A percentile compares a stretch with the other conserved stretches of the same genome.
Conservation (phyloP, 768 basidiomycete genomes). For the Xerocomellus intermedius region DNA sequence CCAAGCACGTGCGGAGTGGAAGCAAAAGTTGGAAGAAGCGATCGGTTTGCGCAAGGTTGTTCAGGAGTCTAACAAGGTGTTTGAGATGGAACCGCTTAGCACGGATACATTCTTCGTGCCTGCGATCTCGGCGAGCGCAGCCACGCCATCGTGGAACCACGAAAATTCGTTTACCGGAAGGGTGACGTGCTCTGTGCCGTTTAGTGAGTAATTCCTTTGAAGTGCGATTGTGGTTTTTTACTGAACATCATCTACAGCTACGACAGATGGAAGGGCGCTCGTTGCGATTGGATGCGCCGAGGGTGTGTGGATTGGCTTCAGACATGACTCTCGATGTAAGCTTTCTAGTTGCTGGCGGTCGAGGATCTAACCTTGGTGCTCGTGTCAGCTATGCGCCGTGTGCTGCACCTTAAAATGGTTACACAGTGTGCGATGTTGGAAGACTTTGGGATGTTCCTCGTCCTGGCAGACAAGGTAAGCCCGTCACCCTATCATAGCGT, state of each 20-base stretch:
- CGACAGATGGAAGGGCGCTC: constrained; percentile 78
- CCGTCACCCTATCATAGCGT: neutral
- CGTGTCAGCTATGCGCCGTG: constrained; percentile 78
- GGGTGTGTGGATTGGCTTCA: constrained; percentile 94
- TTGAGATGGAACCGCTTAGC: constrained; percentile 89
- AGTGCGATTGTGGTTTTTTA: neutral
- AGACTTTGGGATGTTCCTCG: constrained; percentile 95
- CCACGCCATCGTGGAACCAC: constrained; percentile 58
- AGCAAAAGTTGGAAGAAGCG: constrained; percentile 85
- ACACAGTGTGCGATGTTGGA: constrained; percentile 96
- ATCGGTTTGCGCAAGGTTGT: constrained; percentile 80
- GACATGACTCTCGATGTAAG: constrained; percentile 81
- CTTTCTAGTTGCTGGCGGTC: neutral
- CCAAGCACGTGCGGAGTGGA: constrained; percentile 81
- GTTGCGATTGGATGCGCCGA: constrained; percentile 94
- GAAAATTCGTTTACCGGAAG: constrained; percentile 75
- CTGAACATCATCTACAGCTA: constrained; percentile 47
- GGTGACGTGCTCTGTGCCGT: constrained; percentile 94
- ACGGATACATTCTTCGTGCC: constrained; percentile 85
- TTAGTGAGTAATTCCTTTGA: constrained; percentile 49
- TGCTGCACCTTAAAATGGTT: constrained; percentile 90
- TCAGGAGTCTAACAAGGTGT: constrained; percentile 92
- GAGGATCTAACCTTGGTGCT: constrained; percentile 6
- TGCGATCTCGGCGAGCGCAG: constrained; percentile 47
- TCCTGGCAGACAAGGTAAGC: constrained; percentile 83